Conservation (phyloP, 1,139 yeast species). For the Wickerhamomyces sp. region DNA sequence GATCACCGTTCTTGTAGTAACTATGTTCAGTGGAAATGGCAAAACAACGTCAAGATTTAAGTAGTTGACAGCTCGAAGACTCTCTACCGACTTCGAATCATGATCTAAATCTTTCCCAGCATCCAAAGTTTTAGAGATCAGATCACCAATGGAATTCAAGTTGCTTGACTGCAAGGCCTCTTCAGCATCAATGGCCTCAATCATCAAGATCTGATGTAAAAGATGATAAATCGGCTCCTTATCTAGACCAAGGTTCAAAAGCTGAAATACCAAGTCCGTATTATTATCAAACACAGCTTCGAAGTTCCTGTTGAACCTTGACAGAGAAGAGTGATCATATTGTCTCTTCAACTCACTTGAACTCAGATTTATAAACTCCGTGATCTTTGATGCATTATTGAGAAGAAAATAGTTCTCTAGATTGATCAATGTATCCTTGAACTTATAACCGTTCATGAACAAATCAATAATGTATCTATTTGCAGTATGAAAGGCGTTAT, state of each 20-base stretch:
- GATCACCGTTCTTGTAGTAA: conserved; percentile 65
- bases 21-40: conserved; percentile 83
- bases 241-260: conserved; percentile 28
- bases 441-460: conserved; percentile 55
- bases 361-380: conserved; percentile 37
- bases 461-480: conserved; percentile 57
- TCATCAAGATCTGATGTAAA: conserved; percentile 58
- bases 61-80: conserved; percentile 38
- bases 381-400: conserved; percentile 16
- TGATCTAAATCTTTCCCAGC: conserved; percentile 18
- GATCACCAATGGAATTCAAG: conserved; percentile 34
- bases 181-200: conserved; percentile 60
- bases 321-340: conserved; percentile 31
- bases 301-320: conserved; percentile 33
- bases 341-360: conserved; percentile 36
- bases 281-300: conserved; percentile 6
- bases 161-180: conserved; percentile 39
- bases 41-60: conserved; percentile 63
- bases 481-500: conserved; percentile 64
- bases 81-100: conserved; percentile 21
- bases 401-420: conserved; percentile 56
- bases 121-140: conserved; percentile 38
- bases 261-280: conserved; percentile 21
- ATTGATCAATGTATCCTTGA: conserved; percentile 41
- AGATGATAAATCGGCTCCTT: conserved; percentile 45